These are phyloP conservation scores for Quambalaria eucalypti DNA, from an alignment of 1,284 basidiomycete genomes.

Conservation along the genomic window DNA sequence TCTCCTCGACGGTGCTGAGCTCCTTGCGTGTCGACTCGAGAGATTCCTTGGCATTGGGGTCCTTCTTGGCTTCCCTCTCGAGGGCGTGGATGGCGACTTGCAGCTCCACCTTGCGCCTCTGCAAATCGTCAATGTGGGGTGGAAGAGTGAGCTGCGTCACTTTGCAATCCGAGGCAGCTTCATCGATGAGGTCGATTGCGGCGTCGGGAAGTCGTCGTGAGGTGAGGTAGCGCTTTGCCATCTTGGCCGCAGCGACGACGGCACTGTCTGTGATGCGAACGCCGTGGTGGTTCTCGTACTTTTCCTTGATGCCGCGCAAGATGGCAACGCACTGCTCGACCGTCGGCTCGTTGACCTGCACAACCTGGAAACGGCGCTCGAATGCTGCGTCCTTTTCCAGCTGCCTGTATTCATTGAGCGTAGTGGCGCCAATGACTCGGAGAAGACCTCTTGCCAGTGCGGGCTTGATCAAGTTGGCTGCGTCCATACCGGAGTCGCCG, in stretches of 20 bases:
- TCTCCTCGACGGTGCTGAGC: slow-evolving; percentile 76
- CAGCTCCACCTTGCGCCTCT: slow-evolving; percentile 80
- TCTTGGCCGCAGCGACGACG: slow-evolving; percentile 77
- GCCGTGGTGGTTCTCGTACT: slow-evolving; percentile 55
- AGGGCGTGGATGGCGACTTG: slow-evolving; percentile 93
- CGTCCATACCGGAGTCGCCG: slow-evolving; percentile 39
- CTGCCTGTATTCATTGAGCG: slow-evolving; percentile 83
- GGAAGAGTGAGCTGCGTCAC: slow-evolving; percentile 76
- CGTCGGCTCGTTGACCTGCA: slow-evolving; percentile 81
- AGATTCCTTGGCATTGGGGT: slow-evolving; percentile 77
- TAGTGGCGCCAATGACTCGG: slow-evolving; percentile 84
- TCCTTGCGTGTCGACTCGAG: slow-evolving; percentile 68
- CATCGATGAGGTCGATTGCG: slow-evolving; percentile 47
- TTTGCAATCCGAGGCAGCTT: slow-evolving; percentile 51
- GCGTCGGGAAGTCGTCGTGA: slow-evolving; percentile 46
- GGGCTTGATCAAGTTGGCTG: slow-evolving; percentile 46
- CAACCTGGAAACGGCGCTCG: slow-evolving; percentile 83
- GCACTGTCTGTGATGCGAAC: slow-evolving; percentile 79
- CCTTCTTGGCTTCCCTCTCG: slow-evolving; percentile 59
- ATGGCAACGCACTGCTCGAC: slow-evolving; percentile 89
- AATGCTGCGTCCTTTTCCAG: slow-evolving; percentile 81
- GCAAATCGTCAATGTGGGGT: slow-evolving; percentile 88
- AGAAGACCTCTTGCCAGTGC: slow-evolving; percentile 71
- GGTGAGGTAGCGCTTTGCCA: slow-evolving; percentile 83
- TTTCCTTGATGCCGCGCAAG: slow-evolving; percentile 78